A percentile compares a stretch with the other conserved stretches of the same genome.
These are phyloP conservation scores for Thalassiosira exigua DNA, from an alignment of 352 stramenopile species.

Conservation along the genomic window DNA sequence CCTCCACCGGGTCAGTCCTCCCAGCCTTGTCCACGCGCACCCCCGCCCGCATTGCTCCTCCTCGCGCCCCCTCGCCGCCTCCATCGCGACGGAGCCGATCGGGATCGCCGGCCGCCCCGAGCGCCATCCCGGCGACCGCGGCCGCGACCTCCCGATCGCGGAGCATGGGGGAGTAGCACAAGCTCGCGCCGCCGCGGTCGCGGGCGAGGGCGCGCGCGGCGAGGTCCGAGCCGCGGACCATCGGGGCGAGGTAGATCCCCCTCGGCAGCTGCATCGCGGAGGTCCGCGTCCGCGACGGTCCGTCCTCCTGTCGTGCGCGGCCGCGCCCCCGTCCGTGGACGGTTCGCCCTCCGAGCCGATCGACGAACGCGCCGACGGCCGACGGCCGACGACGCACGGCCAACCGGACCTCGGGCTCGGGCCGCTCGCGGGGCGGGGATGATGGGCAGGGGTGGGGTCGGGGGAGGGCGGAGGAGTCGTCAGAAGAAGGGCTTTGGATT, in stretches of 20 bases:
- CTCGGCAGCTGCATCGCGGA: conserved; percentile 19
- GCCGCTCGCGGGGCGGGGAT: too few relatives aligned
- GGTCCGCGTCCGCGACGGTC: conserved; percentile 2
- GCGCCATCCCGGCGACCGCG: conserved; percentile 3
- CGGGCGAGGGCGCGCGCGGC: conserved; percentile 53
- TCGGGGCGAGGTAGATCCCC: conserved; percentile 56
- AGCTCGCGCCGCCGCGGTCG: conserved; percentile 25
- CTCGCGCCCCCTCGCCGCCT: background rate
- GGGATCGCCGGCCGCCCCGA: background rate
- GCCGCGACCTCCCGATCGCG: conserved; percentile 49
- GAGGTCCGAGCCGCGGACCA: conserved; percentile 67
- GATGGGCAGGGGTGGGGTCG: too few relatives aligned
- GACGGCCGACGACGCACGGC: too few relatives aligned
- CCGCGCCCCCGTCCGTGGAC: background rate
- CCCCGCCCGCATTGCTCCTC: background rate
- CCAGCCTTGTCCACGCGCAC: conserved; percentile 33
- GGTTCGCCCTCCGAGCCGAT: background rate
- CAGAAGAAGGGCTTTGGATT: too few relatives aligned
- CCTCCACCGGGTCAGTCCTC: conserved; percentile 36
- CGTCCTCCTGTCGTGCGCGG: background rate
- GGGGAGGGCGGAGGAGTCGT: too few relatives aligned
- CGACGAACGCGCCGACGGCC: too few relatives aligned
- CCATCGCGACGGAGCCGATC: background rate
- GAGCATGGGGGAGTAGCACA: conserved; percentile 69
- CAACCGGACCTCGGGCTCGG: too few relatives aligned